Evolutionary conservation across 352 stramenopile species (phyloP), one percentile per base, ranked within the genome.

Genomic region (Peronosclerospora sorghi): DNA sequence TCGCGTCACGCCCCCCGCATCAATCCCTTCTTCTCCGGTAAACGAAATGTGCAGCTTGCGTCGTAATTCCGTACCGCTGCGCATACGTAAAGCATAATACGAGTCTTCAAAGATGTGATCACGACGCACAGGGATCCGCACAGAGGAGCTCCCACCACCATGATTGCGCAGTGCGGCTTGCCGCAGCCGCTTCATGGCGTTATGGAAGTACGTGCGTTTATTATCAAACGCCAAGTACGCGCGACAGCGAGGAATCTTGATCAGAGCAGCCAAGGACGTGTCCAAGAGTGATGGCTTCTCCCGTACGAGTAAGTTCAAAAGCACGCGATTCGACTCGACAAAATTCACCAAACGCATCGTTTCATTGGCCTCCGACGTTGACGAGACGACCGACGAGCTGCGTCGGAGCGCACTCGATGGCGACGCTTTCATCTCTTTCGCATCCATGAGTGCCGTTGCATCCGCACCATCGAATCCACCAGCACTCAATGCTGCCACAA

Each of bases 61-160:
- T 4, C 95, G 73, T 57, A 99, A 80, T 54, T 99, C 96, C 21
- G 97, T 86, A 5, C 95, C 94, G 51, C 86, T 98, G 19, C 94
- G 83, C 65, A 97, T 89, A 4, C 90, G 81, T 40, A 99, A 78
- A 21, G 97, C 91, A 65, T 98, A 96, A 61, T 98, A 99, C 13
- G 94, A 96, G 68, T 99, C 96, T 67, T 99, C 95, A 65, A 99
- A 99, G 15, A 99, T 96, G 63, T 98, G 80, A 13, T 96, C 87
- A 7, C 95, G 79, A 1, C 89, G 85, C 43, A 98, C 89, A 10
- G 80, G 86, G 5, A 94, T 83, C 17, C 82, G 77, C 14, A 92
- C 79, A 8, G 75, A 87, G n/a, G 58, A 93, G 54, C 45, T 97
- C n/a, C 89, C 89, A 37, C 94, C 77, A 15, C 90, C 86, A 32